Base-by-base conservation (phyloP, 768 basidiomycete species). In the Cystobasidium tubakii region DNA sequence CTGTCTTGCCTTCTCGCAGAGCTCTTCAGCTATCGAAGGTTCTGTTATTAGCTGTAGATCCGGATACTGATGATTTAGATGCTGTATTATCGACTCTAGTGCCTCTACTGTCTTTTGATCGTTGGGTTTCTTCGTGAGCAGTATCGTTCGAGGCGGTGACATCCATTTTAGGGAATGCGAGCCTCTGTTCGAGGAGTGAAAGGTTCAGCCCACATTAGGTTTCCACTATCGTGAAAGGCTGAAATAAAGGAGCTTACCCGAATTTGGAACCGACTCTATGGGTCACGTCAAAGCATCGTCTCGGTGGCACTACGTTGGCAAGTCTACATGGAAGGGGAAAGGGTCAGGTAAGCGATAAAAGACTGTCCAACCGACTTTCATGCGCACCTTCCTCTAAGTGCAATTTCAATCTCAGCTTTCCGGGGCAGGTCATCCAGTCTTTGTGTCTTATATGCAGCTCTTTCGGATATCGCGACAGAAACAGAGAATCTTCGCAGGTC, bases 51-150 rank as follows among this genome's bases (percentile, higher is more conserved):
- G 55, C 31, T 39, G 46, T 3, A 73, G 44, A n/a, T 76, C 50
- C 3, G 78, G 75, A 64, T 79, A 71, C 25, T n/a, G 25, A 1
- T 39, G 2, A 10, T 34, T 54, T 2, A 71, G 12, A 71, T 33
- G 55, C 79, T 46, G 15, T 21, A 82, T 72, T 3, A 82, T 76
- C 3, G 67, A 43, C 7, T 72, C 57, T 73, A 79, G 77, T 0
- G 81, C 81, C 1, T 70, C 69, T 0, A 74, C 75, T 0, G 82
- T 81, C 1, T 77, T 74, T 33, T 71, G 71, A 73, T 82, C 82
- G 53, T 80, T 66, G 6, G 77, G 78, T 73, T 83, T 83, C 75
- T 81, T 81, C 19, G 82, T 77, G 4, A 83, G 74, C 21, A 83
- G 77, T 27, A 83, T 43, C 19, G 63, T 73, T 0, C 29, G 34